Base-by-base conservation (phyloP, 805 yeast species). In the Suhomyces vadensis region DNA sequence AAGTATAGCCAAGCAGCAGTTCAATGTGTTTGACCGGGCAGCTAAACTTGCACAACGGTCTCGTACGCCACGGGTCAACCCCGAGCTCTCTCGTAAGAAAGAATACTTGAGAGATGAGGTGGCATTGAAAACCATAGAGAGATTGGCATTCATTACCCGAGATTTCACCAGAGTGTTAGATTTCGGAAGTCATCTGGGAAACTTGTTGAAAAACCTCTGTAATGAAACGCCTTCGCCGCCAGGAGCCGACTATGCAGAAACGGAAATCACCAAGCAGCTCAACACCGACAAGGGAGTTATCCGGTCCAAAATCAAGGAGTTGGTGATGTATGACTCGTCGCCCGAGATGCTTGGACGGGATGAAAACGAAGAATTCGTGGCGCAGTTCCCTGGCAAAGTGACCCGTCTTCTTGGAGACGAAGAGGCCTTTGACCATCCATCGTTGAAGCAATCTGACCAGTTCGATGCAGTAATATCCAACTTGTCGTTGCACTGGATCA, bases 401-500 rank as follows among this genome's bases (percentile, higher is more conserved):
- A 65, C 69, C 14, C 72, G 88, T 36, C 50, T 77, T 0, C 79
- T 75, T 5, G 78, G 77, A 2, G 94, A 88, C 58, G 95, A 88
- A 56, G 96, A 87, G 58, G 43, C 61, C 4, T 74, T 81, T 54
- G 66, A 67, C 44, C 75, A 75, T 47, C 69, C 69, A 2, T 57
- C 60, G 10, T 62, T 82, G 22, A 26, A 49, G 33, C 55, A 56
- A 41, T 52, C 65, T 6, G 64, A 71, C 41, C 63, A 71, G 14
- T 85, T 75, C 55, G 91, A 87, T 59, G 85, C 89, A 3, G 85
- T 87, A 2, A 60, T 88, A 2, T 82, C 90, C 2, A 87, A 85
- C 58, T 61, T 87, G 51, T 76, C 87, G 17, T 58, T 88, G 58
- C 95, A 88, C 61, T 88, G 96, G 96, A 81, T 86, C 46, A 88